phyloP scores from a whole-genome alignment of 306 rosid genomes.

The Medicago arabica region DNA sequence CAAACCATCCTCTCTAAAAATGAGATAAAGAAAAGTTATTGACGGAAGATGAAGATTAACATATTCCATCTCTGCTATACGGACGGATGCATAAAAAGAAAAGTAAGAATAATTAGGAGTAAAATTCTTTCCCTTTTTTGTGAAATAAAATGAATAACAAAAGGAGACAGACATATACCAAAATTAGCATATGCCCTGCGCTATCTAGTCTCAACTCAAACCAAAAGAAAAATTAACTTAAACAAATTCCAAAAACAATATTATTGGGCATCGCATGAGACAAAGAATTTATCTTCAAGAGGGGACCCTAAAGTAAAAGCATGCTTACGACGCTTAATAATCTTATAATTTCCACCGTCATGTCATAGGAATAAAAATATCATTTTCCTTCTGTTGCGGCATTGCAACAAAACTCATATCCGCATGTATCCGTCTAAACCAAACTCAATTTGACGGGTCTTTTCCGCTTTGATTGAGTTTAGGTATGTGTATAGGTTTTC shows the following conservation, averaged over 20 bases:
- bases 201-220: slow-evolving; percentile 38
- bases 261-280: slow-evolving; percentile 50
- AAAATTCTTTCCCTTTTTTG: slow-evolving; percentile 16
- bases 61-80: slow-evolving; percentile 33
- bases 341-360: no score
- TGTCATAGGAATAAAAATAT: no score
- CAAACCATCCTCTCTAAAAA: not conserved
- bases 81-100: slow-evolving; percentile 12
- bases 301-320: not conserved
- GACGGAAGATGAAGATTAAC: slow-evolving; percentile 40
- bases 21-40: slow-evolving; percentile 23
- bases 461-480: no score
- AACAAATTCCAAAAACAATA: slow-evolving; percentile 38
- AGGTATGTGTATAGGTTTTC: no score
- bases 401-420: no score
- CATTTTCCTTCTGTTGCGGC: no score
- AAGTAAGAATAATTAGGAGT: slow-evolving; percentile 23
- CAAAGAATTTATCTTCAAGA: slow-evolving; percentile 49
- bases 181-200: slow-evolving; percentile 36
- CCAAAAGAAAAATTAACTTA: slow-evolving; percentile 6
- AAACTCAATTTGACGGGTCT: no score
- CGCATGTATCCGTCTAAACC: no score
- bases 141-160: not conserved
- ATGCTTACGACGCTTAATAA: no score
- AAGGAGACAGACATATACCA: slow-evolving; percentile 39